A percentile compares a stretch with the other conserved stretches of the same genome.
These are phyloP conservation scores for Taiwanofungus camphoratus DNA, from an alignment of 1,284 basidiomycete species.

Conservation along the genomic window DNA sequence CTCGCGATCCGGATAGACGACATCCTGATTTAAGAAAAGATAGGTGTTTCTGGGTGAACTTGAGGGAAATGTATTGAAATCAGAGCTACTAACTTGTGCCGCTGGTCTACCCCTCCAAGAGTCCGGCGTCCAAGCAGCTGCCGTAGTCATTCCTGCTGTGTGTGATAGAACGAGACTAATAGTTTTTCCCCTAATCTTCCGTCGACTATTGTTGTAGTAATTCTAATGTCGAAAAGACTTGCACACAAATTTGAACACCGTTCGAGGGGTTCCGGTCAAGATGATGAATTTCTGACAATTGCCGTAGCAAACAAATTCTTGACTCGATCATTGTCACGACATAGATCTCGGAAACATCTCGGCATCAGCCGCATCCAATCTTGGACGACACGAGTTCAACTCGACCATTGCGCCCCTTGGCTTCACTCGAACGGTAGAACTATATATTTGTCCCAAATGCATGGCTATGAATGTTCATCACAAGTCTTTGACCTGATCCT, in stretches of 20 bases:
- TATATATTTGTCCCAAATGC: no score
- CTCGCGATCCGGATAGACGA: conserved; percentile 46
- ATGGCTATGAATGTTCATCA: neutral
- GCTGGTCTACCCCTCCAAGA: conserved; percentile 64
- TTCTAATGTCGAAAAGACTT: no score
- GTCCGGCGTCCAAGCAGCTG: conserved; percentile 37
- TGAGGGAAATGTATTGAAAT: neutral
- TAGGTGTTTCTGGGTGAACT: neutral
- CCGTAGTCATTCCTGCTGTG: no score
- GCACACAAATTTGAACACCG: no score
- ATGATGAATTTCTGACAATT: neutral
- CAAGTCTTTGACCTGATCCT: conserved; percentile 27
- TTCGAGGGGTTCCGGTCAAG: neutral
- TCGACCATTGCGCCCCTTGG: neutral
- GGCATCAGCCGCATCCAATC: neutral
- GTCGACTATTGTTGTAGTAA: no score
- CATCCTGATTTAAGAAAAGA: conserved; percentile 32
- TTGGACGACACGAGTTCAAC: neutral
- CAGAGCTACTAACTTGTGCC: conserved; percentile 40
- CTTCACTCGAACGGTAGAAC: no score
- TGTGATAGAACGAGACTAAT: no score
- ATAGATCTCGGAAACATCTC: neutral
- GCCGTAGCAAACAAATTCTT: conserved; percentile 1
- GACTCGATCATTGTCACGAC: conserved; percentile 1
- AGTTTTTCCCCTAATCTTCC: no score